These are phyloP conservation scores for Ogataea allantospora DNA, from an alignment of 805 yeast genomes.

Conservation along the genomic window DNA sequence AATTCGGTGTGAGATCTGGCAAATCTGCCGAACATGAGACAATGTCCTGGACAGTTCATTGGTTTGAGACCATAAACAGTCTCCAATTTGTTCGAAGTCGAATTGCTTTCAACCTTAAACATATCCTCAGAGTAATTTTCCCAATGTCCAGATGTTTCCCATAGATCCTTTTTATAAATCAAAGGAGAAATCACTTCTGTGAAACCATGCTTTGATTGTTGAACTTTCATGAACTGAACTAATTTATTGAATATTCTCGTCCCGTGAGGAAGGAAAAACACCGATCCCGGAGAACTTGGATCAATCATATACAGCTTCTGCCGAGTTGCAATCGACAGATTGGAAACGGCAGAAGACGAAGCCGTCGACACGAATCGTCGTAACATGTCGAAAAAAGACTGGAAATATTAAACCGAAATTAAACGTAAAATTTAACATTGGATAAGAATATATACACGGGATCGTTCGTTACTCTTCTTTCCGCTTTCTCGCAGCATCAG, in stretches of 20 bases:
- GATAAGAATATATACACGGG: constrained; percentile 1
- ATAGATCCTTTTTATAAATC: constrained; percentile 74
- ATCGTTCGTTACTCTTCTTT: constrained; percentile 3
- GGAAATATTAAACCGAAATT: too few species aligned
- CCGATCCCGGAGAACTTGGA: constrained; percentile 83
- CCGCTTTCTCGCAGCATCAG: constrained; percentile 55
- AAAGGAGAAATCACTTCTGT: constrained; percentile 92
- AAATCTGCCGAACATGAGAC: constrained; percentile 71
- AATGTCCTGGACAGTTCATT: constrained; percentile 70
- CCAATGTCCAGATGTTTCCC: constrained; percentile 97
- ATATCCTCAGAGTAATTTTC: constrained; percentile 90
- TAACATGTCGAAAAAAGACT: too few species aligned
- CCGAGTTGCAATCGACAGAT: constrained; percentile 48
- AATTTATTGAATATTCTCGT: constrained; percentile 80
- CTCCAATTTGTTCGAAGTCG: constrained; percentile 34
- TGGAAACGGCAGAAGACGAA: constrained; percentile 34
- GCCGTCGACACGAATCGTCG: constrained; percentile 9
- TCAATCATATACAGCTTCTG: constrained; percentile 82
- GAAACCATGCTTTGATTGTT: constrained; percentile 77
- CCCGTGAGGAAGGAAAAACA: constrained; percentile 92
- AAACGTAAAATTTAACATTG: background rate
- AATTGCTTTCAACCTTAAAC: constrained; percentile 78
- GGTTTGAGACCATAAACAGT: constrained; percentile 80
- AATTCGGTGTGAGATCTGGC: constrained; percentile 83
- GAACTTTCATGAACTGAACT: constrained; percentile 78